phyloP scores from a whole-genome alignment of 2,329 filamentous ascomycete genomes.

The Sclerotinia nivalis region DNA sequence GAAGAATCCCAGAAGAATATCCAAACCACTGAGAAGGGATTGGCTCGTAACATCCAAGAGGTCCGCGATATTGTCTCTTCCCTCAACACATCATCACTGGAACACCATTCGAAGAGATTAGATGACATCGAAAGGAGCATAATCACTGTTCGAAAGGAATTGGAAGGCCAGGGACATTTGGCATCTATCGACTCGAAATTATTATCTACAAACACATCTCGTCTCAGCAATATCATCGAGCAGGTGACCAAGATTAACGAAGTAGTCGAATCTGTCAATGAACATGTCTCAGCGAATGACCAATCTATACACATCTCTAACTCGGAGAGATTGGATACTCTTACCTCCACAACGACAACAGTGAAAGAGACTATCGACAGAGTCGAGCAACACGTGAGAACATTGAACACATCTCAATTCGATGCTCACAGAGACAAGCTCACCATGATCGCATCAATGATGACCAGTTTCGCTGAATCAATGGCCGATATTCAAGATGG shows the following conservation, averaged over 20 bases:
- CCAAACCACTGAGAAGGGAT: constrained; percentile 25
- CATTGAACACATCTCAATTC: constrained; percentile 23
- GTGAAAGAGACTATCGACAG: constrained; percentile 27
- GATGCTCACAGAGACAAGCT: constrained; percentile 23
- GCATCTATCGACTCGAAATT: constrained; percentile 33
- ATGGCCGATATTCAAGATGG: constrained; percentile 21
- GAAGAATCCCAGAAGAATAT: constrained; percentile 26
- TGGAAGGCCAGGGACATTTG: constrained; percentile 29
- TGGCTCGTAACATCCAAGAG: constrained; percentile 27
- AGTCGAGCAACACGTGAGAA: constrained; percentile 19
- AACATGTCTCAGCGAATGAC: constrained; percentile 24
- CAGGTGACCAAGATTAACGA: constrained; percentile 28
- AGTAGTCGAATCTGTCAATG: constrained; percentile 27
- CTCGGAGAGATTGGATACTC: constrained; percentile 26
- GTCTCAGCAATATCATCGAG: constrained; percentile 28
- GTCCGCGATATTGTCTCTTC: constrained; percentile 29
- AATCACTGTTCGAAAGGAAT: constrained; percentile 28
- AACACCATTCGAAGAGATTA: constrained; percentile 26
- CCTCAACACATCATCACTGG: constrained; percentile 29
- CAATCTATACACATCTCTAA: constrained; percentile 13
- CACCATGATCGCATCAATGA: constrained; percentile 24
- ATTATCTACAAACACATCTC: constrained; percentile 28
- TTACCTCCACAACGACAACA: constrained; percentile 25
- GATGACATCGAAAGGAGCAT: constrained; percentile 31
- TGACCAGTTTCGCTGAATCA: constrained; percentile 23